Evolutionary conservation across 495 filamentous ascomycete species (phyloP).

Genomic region (Penicillium cosmopolitanum): DNA sequence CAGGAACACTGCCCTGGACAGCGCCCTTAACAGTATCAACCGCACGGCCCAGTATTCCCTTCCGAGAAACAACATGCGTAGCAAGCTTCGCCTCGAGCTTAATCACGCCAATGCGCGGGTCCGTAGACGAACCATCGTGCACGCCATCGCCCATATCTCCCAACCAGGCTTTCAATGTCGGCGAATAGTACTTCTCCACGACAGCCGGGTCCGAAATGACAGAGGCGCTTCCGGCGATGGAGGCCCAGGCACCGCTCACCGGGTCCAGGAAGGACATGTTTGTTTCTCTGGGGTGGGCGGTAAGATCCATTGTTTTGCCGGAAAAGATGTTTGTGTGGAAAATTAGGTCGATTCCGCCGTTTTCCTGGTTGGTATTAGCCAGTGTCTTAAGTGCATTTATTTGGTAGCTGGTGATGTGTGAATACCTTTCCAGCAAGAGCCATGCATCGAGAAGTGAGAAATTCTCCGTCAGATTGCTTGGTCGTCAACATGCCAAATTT

Average conservation of each 20-base stretch:
- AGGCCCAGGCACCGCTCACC: slow-evolving; percentile 74
- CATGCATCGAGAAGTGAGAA: slow-evolving; percentile 85
- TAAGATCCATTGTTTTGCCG: slow-evolving; percentile 86
- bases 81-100: slow-evolving; percentile 49
- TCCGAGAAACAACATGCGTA: slow-evolving; percentile 47
- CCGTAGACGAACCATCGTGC: slow-evolving; percentile 80
- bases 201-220: slow-evolving; percentile 68
- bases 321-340: slow-evolving; percentile 95
- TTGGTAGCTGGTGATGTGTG: background rate
- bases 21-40: slow-evolving; percentile 77
- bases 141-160: slow-evolving; percentile 88
- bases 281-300: slow-evolving; percentile 66
- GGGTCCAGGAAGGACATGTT: slow-evolving; percentile 86
- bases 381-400: no score
- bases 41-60: slow-evolving; percentile 57
- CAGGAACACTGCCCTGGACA: slow-evolving; percentile 70
- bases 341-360: slow-evolving; percentile 79
- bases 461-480: slow-evolving; percentile 67
- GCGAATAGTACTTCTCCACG: slow-evolving; percentile 78
- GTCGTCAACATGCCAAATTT: slow-evolving; percentile 85
- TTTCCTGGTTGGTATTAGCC: slow-evolving; percentile 56
- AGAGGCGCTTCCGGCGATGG: slow-evolving; percentile 70
- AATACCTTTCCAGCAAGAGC: slow-evolving; percentile 80
- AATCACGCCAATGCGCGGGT: slow-evolving; percentile 72
- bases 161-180: slow-evolving; percentile 80